Evolutionary conservation across 225 moss, liverwort and hornwort genomes (phyloP), one percentile per base, ranked within the genome.

Genomic region (Pseudisothecium myosuroides): DNA sequence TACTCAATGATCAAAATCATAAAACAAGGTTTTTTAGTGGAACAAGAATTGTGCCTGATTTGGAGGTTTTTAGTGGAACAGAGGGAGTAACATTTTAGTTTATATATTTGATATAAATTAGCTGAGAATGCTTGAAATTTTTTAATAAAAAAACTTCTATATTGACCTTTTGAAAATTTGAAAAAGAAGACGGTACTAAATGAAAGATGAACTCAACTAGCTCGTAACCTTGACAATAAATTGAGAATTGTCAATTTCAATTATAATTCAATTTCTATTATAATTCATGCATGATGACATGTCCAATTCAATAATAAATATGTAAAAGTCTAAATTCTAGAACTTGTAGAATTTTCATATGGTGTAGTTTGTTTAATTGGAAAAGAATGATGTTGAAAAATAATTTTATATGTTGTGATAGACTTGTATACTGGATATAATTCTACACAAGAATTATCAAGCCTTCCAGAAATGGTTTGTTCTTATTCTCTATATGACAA

Each of bases 371-470:
- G 31, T 54, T 37, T 5, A 6, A 6, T 55, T 11, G 32, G 34
- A 66, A 52, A n/a, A n/a, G n/a, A 43, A 14, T 59, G 8, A 24
- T 12, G 8, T 23, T n/a, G 7, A 55, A 17, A 58, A 49, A 3
- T 0, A 6, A 14, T 66, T 23, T 19, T 17, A 16, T n/a, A 12
- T 20, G 21, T 67, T 34, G 29, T 79, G 5, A n/a, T 28, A 92
- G 92, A 64, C 29, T 81, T 94, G 5, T 94, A 94, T n/a, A 75
- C 67, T 23, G 94, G 94, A 73, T 94, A 84, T 61, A 92, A 92
- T 29, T 91, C 94, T 17, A 76, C 84, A 1, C 6, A 56, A 66
- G 94, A 94, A 58, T 86, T 94, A 59, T 83, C 87, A 50, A 74
- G 81, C 82, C 87, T 94, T 36, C 82, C 73, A 82, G 93, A 94